These are phyloP conservation scores for Vitis amurensis DNA, from an alignment of 164 flowering plant species.

Conservation along the genomic window DNA sequence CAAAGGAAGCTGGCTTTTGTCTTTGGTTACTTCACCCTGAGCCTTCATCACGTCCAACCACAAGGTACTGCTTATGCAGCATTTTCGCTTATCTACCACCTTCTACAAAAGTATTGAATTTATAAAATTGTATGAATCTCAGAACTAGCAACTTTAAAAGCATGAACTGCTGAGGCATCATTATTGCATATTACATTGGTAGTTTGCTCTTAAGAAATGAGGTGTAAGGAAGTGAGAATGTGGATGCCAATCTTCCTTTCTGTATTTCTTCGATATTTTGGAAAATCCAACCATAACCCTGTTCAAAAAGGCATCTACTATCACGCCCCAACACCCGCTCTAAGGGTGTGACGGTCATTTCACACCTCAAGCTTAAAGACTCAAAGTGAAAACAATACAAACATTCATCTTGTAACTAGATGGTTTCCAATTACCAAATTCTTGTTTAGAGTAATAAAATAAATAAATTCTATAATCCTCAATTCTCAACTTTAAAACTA, in stretches of 20 bases:
- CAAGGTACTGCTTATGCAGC: slow-evolving; percentile 38
- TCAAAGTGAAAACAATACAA: too few species aligned
- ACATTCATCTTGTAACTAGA: too few species aligned
- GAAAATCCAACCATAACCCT: too few species aligned
- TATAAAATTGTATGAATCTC: background rate
- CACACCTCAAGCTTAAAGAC: too few species aligned
- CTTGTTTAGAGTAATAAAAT: too few species aligned
- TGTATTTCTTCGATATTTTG: background rate
- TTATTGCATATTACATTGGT: background rate
- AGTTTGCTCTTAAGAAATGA: background rate
- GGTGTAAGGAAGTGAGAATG: background rate
- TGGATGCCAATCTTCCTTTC: background rate
- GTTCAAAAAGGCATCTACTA: too few species aligned
- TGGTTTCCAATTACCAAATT: too few species aligned
- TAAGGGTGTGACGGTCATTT: too few species aligned
- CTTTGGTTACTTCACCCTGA: slow-evolving; percentile 79
- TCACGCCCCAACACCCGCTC: too few species aligned
- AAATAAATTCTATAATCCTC: too few species aligned
- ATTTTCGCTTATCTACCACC: background rate
- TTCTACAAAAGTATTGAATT: background rate
- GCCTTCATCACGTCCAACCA: slow-evolving; percentile 62
- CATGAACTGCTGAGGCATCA: background rate
- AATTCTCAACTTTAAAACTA: too few species aligned
- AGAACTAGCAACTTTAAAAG: background rate
- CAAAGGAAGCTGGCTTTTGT: slow-evolving; percentile 68